These are phyloP conservation scores for Arctium minus DNA, from an alignment of 129 eudicot genomes.

Conservation along the genomic window DNA sequence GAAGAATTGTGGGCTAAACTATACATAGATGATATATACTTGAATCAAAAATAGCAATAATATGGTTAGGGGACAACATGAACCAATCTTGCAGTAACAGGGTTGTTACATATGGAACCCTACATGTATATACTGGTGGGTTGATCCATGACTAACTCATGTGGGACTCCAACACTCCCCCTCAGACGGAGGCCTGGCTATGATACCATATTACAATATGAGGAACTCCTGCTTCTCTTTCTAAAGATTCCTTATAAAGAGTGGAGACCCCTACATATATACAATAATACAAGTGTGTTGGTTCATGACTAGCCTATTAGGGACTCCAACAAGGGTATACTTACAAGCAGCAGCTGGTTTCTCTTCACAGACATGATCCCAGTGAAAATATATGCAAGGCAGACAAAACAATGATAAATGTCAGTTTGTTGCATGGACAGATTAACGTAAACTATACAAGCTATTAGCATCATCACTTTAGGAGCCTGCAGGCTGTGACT, in stretches of 20 bases:
- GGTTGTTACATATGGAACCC: no score
- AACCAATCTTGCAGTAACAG: no score
- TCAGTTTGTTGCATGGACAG: constrained; percentile 21
- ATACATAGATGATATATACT: background rate
- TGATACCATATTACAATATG: no score
- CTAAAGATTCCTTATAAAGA: background rate
- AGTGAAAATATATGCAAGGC: constrained; percentile 24
- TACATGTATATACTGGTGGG: no score
- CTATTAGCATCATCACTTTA: background rate
- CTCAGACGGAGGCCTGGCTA: no score
- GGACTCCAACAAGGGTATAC: constrained; percentile 14
- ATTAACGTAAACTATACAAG: background rate
- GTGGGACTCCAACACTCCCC: no score
- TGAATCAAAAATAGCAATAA: background rate
- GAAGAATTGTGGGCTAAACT: background rate
- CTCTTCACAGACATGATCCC: constrained; percentile 44
- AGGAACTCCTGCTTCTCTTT: no score
- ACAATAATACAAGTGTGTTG: background rate
- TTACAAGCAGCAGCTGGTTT: constrained; percentile 77
- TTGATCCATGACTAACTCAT: no score
- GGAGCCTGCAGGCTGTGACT: background rate
- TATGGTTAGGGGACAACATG: background rate
- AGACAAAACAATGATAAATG: constrained; percentile 20
- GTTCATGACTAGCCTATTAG: background rate
- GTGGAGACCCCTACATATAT: background rate